phyloP scores from a whole-genome alignment of 495 filamentous ascomycete species.

The Penicillium cinerascens region DNA sequence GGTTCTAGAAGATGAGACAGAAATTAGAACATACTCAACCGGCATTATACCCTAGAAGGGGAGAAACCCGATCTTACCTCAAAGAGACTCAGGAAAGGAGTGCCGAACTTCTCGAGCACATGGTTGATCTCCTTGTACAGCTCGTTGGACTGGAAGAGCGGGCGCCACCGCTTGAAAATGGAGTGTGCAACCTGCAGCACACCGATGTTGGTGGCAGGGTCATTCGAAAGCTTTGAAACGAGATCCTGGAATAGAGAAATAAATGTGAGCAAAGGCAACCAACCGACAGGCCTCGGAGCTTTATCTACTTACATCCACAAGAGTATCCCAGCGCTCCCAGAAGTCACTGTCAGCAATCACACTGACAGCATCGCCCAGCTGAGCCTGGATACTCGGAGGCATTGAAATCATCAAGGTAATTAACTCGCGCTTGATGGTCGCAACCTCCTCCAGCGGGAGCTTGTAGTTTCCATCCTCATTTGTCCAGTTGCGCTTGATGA shows the following conservation, averaged over 20 bases:
- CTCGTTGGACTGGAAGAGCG: slow-evolving; percentile 83
- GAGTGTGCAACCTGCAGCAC: slow-evolving; percentile 96
- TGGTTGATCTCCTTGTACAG: slow-evolving; percentile 94
- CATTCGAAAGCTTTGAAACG: slow-evolving; percentile 75
- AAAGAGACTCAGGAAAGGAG: slow-evolving; percentile 75
- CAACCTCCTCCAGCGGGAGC: slow-evolving; percentile 73
- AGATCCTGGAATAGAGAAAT: slow-evolving; percentile 58
- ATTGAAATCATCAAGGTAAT: slow-evolving; percentile 95
- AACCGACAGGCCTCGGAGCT: not conserved
- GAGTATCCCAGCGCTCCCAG: slow-evolving; percentile 89
- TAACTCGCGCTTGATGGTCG: slow-evolving; percentile 86
- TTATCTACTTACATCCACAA: slow-evolving; percentile 63
- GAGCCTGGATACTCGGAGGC: slow-evolving; percentile 79
- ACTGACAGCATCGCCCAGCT: slow-evolving; percentile 94
- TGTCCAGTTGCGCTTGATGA: slow-evolving; percentile 86
- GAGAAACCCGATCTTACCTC: slow-evolving; percentile 46
- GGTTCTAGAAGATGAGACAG: slow-evolving; percentile 47
- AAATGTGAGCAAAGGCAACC: not conserved
- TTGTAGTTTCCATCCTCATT: slow-evolving; percentile 93
- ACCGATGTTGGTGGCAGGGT: slow-evolving; percentile 81
- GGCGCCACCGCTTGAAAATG: slow-evolving; percentile 95
- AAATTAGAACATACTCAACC: not conserved
- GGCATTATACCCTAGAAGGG: not conserved
- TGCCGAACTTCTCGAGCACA: slow-evolving; percentile 77
- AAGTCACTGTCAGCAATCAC: slow-evolving; percentile 98